Percentiles rank a stretch among this genome's conserved stretches.
phyloP scores from a whole-genome alignment of 148 eudicot species.

The Salicornia ramosissima region DNA sequence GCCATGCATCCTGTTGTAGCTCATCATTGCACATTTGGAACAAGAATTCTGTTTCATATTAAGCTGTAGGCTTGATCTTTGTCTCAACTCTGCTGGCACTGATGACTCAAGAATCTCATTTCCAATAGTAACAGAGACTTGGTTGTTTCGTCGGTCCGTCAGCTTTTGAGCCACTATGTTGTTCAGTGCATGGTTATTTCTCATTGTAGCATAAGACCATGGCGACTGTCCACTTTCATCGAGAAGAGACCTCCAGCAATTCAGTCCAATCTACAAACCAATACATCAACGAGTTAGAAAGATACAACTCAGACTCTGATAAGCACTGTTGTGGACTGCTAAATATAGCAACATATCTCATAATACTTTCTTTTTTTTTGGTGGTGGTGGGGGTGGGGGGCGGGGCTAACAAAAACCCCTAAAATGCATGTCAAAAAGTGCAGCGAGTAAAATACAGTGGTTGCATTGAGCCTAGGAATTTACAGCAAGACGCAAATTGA shows the following conservation, averaged over 20 bases:
- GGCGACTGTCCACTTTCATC: conserved; percentile 33
- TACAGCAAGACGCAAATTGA: neutral
- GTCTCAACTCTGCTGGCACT: conserved; percentile 16
- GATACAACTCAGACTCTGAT: neutral
- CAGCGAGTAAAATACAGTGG: neutral
- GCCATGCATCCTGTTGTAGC: conserved; percentile 37
- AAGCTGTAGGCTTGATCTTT: conserved; percentile 22
- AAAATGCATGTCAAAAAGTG: neutral
- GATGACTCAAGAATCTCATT: conserved; percentile 15
- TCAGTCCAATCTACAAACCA: conserved; percentile 29
- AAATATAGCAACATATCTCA: neutral
- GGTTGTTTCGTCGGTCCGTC: conserved; percentile 22
- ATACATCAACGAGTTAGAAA: conserved; percentile 1
- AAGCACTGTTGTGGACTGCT: neutral
- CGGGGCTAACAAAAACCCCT: neutral
- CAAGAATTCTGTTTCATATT: conserved; percentile 37
- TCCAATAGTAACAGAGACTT: conserved; percentile 24
- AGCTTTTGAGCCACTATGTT: conserved; percentile 27
- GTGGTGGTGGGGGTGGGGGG: too few relatives aligned
- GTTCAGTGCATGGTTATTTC: conserved; percentile 31
- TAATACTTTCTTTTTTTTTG: too few relatives aligned
- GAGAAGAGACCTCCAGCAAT: conserved; percentile 28
- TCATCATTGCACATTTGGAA: conserved; percentile 59
- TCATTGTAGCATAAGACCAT: conserved; percentile 28
- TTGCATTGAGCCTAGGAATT: neutral